Evolutionary conservation across 805 yeast genomes (phyloP).

Genomic region (Teunomyces cretensis): DNA sequence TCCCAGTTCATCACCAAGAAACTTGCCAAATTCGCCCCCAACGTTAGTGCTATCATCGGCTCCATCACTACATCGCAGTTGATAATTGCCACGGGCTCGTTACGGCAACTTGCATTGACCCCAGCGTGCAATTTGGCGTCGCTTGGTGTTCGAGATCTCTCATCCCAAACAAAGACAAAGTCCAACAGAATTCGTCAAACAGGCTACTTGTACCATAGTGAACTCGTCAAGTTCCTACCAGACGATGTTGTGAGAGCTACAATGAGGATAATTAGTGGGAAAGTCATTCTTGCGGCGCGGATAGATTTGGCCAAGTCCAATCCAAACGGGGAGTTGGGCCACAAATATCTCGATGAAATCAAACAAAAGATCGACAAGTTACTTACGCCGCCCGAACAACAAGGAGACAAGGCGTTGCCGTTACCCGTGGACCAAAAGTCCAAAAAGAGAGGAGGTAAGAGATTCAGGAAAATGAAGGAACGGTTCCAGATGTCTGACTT

Average conservation of each 20-base stretch:
- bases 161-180: constrained; percentile 24
- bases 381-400: constrained; percentile 71
- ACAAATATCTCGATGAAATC: constrained; percentile 59
- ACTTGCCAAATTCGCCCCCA: constrained; percentile 71
- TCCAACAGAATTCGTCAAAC: constrained; percentile 53
- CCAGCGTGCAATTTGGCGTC: constrained; percentile 87
- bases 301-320: constrained; percentile 56
- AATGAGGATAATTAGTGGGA: constrained; percentile 75
- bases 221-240: constrained; percentile 58
- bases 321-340: constrained; percentile 55
- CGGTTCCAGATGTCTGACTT: constrained; percentile 78
- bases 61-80: constrained; percentile 71
- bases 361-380: constrained; percentile 64
- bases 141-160: constrained; percentile 55
- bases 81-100: constrained; percentile 66
- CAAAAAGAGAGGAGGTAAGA: constrained; percentile 82
- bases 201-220: constrained; percentile 67
- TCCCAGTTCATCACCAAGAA: constrained; percentile 56
- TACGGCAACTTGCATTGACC: constrained; percentile 59
- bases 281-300: constrained; percentile 78
- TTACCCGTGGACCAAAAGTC: constrained; percentile 73
- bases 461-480: constrained; percentile 77
- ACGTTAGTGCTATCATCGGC: constrained; percentile 70
- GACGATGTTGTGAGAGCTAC: constrained; percentile 64
- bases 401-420: constrained; percentile 62